Conservation (phyloP, 2,329 filamentous ascomycete genomes). For the Colletotrichum sp. region DNA sequence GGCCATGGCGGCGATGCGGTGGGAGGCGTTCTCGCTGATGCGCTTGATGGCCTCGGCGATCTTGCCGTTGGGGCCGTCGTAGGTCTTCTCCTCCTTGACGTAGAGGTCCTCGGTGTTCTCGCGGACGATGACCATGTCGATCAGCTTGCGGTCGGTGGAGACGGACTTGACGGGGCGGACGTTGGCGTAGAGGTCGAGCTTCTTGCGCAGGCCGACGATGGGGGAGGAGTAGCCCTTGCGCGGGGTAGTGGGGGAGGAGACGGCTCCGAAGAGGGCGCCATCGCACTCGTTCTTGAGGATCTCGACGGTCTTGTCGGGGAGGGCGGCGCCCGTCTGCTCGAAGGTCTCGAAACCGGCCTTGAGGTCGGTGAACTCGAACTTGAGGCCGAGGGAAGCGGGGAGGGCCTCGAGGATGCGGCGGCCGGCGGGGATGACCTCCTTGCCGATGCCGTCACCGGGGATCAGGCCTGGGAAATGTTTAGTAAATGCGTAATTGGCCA, state of each 20-base stretch:
- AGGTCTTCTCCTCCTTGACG: slow-evolving; percentile 94
- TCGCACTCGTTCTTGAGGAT: slow-evolving; percentile 91
- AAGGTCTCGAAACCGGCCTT: slow-evolving; percentile 94
- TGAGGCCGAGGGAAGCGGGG: slow-evolving; percentile 85
- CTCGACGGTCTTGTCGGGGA: slow-evolving; percentile 90
- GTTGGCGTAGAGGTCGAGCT: slow-evolving; percentile 94
- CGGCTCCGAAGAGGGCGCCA: slow-evolving; percentile 94
- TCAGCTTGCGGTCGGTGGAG: slow-evolving; percentile 66
- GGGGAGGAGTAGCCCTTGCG: slow-evolving; percentile 96
- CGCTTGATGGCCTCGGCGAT: slow-evolving; percentile 98
- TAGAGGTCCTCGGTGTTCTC: slow-evolving; percentile 99
- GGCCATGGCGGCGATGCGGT: slow-evolving; percentile 89
- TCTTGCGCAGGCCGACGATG: slow-evolving; percentile 95
- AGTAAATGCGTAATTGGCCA: background rate
- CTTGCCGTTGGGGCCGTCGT: slow-evolving; percentile 73
- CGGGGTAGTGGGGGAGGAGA: slow-evolving; percentile 86
- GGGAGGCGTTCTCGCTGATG: slow-evolving; percentile 85
- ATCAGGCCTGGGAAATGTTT: slow-evolving; percentile 71
- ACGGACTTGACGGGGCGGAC: slow-evolving; percentile 93
- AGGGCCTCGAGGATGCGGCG: slow-evolving; percentile 92
- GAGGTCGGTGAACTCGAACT: slow-evolving; percentile 93
- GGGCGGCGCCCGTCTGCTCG: slow-evolving; percentile 83
- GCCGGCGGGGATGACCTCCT: slow-evolving; percentile 96
- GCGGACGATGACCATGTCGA: slow-evolving; percentile 97
- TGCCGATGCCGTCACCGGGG: slow-evolving; percentile 96